These are phyloP conservation scores for Dentipellis sp. DNA, from an alignment of 768 basidiomycete species.

Conservation along the genomic window DNA sequence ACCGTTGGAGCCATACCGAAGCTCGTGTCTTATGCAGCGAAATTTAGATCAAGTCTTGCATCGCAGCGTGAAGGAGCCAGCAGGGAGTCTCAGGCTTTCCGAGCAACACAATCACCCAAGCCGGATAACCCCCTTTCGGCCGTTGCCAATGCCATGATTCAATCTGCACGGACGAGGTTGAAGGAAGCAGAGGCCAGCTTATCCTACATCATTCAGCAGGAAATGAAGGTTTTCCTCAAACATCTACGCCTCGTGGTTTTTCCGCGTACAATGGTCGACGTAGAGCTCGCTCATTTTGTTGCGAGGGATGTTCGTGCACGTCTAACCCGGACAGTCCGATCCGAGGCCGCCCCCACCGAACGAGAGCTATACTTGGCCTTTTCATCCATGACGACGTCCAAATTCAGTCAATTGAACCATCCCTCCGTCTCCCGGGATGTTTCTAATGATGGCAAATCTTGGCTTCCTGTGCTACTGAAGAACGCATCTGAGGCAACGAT, in stretches of 20 bases:
- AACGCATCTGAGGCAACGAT: conserved; percentile 63
- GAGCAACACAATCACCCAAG: conserved; percentile 58
- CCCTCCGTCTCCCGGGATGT: conserved; percentile 30
- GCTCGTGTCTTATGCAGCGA: conserved; percentile 63
- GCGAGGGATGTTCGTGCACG: conserved; percentile 61
- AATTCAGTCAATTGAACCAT: conserved; percentile 54
- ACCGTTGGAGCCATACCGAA: conserved; percentile 74
- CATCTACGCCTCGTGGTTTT: conserved; percentile 65
- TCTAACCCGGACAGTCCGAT: conserved; percentile 52
- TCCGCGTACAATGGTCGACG: conserved; percentile 70
- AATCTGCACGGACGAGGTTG: conserved; percentile 62
- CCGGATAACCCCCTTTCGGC: conserved; percentile 76
- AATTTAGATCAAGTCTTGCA: conserved; percentile 65
- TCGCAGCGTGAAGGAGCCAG: conserved; percentile 69
- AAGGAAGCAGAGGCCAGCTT: conserved; percentile 55
- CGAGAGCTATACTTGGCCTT: conserved; percentile 68
- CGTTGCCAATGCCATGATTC: conserved; percentile 79
- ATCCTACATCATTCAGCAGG: conserved; percentile 57
- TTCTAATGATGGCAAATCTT: conserved; percentile 36
- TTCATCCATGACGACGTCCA: conserved; percentile 68
- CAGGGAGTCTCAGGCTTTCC: conserved; percentile 70
- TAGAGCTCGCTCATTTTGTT: conserved; percentile 68
- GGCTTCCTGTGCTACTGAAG: conserved; percentile 54
- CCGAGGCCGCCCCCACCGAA: conserved; percentile 38
- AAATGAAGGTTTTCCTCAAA: conserved; percentile 63